Evolutionary conservation across 1,284 basidiomycete species (phyloP), one percentile per base, ranked within the genome.

Genomic region (Ceratobasidium sp.): DNA sequence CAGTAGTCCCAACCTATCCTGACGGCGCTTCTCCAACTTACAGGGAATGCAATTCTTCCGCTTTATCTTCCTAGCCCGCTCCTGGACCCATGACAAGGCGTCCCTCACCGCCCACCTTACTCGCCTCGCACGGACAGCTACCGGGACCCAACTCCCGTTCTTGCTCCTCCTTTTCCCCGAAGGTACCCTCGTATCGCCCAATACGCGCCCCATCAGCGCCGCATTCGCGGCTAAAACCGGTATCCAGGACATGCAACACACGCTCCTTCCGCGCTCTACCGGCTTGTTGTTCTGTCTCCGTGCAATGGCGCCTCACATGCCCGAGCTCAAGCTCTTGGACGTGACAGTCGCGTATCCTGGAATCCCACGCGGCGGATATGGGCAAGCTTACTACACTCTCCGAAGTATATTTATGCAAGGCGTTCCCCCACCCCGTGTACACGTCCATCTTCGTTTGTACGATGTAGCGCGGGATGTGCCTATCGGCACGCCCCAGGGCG

Each of bases 261-360:
- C 87, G 18, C 85, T 99, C 7, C 86, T 98, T 59, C 96, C 96
- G 0, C 87, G 96, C 59, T 93, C 95, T 30, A 97, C 94, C 0
- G 96, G 96, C 0, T 82, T 98, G 63, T 89, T 92, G 74, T 94
- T 92, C 79, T 92, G 90, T 74, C 82, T 98, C 44, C 86, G 94
- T 30, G 90, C 93, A 0, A 85, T 98, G 9, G 84, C 88, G 9
- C 89, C 92, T 21, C 86, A 90, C 64, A 86, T 96, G 51, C 89
- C 90, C 23, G 86, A 86, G 73, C 83, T 98, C 74, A 86, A 90
- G 76, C 81, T 99, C 21, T 83, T 98, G n/a, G 95, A 96, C 78
- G 82, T 95, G 54, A 97, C 96, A 0, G 86, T 96, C 75, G 87
- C 91, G 21, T 98, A 98, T 80, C 94, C 95, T 70, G 95, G 95